Conservation (phyloP, 306 rosid species). For the Dalbergia cultrata region DNA sequence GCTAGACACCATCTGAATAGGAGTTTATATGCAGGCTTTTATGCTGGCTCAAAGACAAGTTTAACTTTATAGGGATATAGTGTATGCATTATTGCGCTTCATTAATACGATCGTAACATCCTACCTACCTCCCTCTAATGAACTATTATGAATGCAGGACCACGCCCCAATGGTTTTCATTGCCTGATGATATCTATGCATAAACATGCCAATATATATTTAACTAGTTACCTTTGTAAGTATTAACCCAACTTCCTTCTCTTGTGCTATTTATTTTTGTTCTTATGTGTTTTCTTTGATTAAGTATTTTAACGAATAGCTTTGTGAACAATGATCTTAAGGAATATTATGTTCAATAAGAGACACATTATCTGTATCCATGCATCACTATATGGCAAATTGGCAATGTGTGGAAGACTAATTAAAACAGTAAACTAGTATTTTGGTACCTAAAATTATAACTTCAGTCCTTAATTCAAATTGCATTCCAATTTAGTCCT, state of each 20-base stretch:
- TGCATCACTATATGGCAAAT: not conserved
- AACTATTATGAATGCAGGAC: constrained; percentile 22
- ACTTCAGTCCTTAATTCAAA: not conserved
- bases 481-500: not conserved
- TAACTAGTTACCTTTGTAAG: not conserved
- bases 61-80: not conserved
- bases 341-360: constrained; percentile 27
- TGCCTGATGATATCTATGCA: constrained; percentile 14
- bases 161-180: constrained; percentile 25
- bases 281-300: constrained; percentile 36
- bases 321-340: not conserved
- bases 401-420: not conserved
- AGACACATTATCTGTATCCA: not conserved
- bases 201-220: constrained; percentile 17
- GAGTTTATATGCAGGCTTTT: constrained; percentile 27
- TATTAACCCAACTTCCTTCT: constrained; percentile 19
- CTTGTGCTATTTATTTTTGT: constrained; percentile 15
- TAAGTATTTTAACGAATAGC: not conserved
- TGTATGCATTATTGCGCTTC: constrained; percentile 29
- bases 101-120: constrained; percentile 45
- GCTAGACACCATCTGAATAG: constrained; percentile 26
- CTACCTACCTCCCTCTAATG: constrained; percentile 42
- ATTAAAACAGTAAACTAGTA: not conserved
- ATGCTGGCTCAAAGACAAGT: constrained; percentile 17
- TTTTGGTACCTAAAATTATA: not conserved